These are phyloP conservation scores for Pseudotulostoma volvatum DNA, from an alignment of 495 filamentous ascomycete genomes.

Conservation along the genomic window DNA sequence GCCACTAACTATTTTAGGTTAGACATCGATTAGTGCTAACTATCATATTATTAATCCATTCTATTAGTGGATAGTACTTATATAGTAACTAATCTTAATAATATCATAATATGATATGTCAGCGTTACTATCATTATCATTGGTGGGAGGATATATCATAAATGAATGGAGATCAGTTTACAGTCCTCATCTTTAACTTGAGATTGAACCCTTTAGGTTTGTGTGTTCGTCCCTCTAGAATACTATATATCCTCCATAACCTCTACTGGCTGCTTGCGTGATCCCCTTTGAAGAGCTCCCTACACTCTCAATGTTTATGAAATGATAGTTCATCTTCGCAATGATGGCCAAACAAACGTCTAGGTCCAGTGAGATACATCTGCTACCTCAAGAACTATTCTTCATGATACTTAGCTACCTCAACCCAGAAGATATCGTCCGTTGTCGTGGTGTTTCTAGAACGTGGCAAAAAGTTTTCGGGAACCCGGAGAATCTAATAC, in stretches of 20 bases:
- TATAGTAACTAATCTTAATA: background rate
- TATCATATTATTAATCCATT: background rate
- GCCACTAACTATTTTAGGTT: background rate
- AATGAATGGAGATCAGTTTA: no score
- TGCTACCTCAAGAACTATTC: conserved; percentile 28
- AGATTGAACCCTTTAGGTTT: background rate
- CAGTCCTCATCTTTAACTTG: no score
- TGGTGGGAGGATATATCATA: no score
- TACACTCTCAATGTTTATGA: background rate
- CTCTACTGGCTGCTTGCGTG: no score
- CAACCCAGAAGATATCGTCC: conserved; percentile 32
- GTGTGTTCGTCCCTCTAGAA: background rate
- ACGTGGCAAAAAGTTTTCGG: conserved; percentile 40
- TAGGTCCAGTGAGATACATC: no score
- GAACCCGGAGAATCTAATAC: conserved; percentile 26
- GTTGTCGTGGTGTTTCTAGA: conserved; percentile 38
- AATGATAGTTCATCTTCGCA: no score
- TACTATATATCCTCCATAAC: no score
- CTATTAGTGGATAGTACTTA: background rate
- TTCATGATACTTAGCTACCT: conserved; percentile 28
- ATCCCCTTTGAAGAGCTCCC: background rate
- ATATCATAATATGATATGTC: background rate
- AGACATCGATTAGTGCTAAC: background rate
- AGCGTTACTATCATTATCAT: no score
- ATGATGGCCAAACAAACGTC: no score